Evolutionary conservation across 768 basidiomycete genomes (phyloP).

Genomic region (Rhodosporidiobolus sp.): DNA sequence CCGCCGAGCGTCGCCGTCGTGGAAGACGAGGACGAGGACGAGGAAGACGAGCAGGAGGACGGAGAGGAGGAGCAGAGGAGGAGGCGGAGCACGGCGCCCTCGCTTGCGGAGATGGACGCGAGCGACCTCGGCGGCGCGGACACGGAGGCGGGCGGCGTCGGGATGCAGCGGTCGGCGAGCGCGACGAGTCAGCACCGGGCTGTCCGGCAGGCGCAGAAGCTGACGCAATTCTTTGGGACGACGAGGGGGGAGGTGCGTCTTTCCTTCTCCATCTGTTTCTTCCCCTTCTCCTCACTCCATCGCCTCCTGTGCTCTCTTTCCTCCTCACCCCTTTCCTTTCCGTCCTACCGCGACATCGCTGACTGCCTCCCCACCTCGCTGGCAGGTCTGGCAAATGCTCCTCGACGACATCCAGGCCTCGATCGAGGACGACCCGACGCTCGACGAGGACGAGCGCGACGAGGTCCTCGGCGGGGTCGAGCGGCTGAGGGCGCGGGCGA

Average conservation of each 20-base stretch:
- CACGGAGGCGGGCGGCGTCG: neutral
- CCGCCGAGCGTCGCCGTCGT: neutral
- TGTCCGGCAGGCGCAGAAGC: constrained; percentile 32
- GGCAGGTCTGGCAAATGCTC: constrained; percentile 29
- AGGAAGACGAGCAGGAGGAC: neutral
- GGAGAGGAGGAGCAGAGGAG: too few species aligned
- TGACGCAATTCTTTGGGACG: constrained; percentile 32
- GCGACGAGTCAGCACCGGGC: neutral
- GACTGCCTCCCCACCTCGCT: too few species aligned
- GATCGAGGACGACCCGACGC: constrained; percentile 22
- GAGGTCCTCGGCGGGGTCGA: constrained; percentile 19
- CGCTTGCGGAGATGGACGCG: neutral
- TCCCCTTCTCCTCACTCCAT: neutral
- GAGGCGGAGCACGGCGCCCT: neutral
- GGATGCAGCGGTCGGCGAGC: neutral
- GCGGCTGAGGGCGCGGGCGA: constrained; percentile 3
- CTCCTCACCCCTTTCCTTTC: neutral
- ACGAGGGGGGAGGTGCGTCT: constrained; percentile 32
- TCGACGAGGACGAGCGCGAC: constrained; percentile 32
- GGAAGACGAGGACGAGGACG: neutral
- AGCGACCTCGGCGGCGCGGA: neutral
- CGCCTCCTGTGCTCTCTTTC: neutral
- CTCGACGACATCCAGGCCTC: constrained; percentile 25
- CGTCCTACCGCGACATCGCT: neutral
- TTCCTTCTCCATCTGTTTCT: too few species aligned